Evolutionary conservation across 2,329 filamentous ascomycete species (phyloP).

Genomic region (Pyricularia grisea): DNA sequence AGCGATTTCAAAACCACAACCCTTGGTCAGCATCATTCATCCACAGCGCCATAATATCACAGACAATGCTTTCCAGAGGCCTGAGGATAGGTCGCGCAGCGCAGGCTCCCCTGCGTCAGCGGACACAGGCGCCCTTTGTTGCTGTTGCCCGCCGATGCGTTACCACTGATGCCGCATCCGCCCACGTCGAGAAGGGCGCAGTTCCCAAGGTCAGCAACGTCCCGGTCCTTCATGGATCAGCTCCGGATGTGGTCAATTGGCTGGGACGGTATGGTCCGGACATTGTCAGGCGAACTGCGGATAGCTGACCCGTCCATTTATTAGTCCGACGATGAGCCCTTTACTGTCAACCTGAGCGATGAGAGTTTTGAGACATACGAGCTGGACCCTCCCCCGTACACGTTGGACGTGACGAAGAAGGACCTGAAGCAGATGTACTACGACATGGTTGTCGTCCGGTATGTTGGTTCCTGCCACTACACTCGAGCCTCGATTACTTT

Average conservation of each 20-base stretch:
- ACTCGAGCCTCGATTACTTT: conserved; percentile 8
- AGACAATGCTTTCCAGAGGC: conserved; percentile 63
- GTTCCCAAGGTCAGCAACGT: conserved; percentile 33
- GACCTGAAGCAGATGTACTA: conserved; percentile 98
- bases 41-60: conserved; percentile 1
- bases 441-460: conserved; percentile 93
- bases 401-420: conserved; percentile 88
- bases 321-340: conserved; percentile 88
- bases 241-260: not conserved
- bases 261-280: not conserved
- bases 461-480: conserved; percentile 26
- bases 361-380: conserved; percentile 99
- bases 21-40: not conserved
- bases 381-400: conserved; percentile 91
- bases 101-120: conserved; percentile 39
- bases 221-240: not conserved
- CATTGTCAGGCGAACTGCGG: not conserved
- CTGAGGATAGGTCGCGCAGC: conserved; percentile 52
- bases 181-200: conserved; percentile 72
- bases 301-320: conserved; percentile 7
- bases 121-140: conserved; percentile 32
- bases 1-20: conserved; percentile 2
- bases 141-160: conserved; percentile 60
- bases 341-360: conserved; percentile 86
- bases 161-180: conserved; percentile 89